Evolutionary conservation across 768 basidiomycete species (phyloP).

Genomic region (Amanita rimosa): DNA sequence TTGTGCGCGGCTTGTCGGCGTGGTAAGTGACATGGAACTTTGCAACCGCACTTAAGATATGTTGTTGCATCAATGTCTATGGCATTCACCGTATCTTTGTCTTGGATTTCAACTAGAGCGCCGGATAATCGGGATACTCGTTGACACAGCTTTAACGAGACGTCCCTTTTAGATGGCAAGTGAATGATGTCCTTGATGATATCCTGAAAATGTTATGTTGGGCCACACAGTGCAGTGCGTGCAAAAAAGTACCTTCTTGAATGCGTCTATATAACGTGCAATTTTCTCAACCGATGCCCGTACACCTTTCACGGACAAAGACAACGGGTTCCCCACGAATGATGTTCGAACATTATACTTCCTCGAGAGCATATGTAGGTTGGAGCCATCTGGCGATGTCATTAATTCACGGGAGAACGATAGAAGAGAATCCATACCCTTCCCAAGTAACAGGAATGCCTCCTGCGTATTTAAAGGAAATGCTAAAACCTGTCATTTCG

Average conservation of each 20-base stretch:
- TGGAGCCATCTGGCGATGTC: constrained; percentile 42
- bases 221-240: background rate
- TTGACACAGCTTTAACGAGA: constrained; percentile 39
- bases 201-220: constrained; percentile 19
- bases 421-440: constrained; percentile 30
- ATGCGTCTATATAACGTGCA: constrained; percentile 28
- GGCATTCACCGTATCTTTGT: background rate
- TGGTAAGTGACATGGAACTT: constrained; percentile 51
- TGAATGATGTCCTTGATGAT: constrained; percentile 24
- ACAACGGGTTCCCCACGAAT: constrained; percentile 42
- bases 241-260: constrained; percentile 35
- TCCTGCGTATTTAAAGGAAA: constrained; percentile 46
- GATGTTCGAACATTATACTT: constrained; percentile 53
- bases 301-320: constrained; percentile 48
- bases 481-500: constrained; percentile 22
- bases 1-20: constrained; percentile 21
- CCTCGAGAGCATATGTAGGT: constrained; percentile 48
- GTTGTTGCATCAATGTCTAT: background rate
- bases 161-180: constrained; percentile 31
- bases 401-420: background rate
- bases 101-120: constrained; percentile 47
- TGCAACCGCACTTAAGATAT: background rate
- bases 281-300: constrained; percentile 39
- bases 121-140: constrained; percentile 59
- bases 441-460: constrained; percentile 63